Evolutionary conservation across 164 flowering plant genomes (phyloP).

Genomic region (Cinnamomum micranthum): DNA sequence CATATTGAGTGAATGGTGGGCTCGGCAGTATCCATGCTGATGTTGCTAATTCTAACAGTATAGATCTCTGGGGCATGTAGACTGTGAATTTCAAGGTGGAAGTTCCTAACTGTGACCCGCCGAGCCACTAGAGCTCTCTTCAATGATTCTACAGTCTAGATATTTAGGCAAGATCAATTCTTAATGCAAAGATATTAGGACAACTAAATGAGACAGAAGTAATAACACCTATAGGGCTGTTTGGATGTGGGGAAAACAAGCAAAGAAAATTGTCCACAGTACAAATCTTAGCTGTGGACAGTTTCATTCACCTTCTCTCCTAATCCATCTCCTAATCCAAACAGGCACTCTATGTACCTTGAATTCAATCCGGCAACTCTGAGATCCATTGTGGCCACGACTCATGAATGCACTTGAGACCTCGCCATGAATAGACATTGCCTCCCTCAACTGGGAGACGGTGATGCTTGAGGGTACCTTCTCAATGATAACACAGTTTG

Average conservation of each 20-base stretch:
- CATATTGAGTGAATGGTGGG: conserved; percentile 29
- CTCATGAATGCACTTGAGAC: conserved; percentile 19
- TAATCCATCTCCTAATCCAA: no score
- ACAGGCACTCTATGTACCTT: conserved; percentile 13
- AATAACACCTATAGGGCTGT: no score
- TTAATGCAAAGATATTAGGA: background rate
- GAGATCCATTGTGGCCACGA: conserved; percentile 12
- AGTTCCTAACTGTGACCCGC: conserved; percentile 10
- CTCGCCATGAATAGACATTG: conserved; percentile 21
- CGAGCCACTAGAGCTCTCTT: conserved; percentile 24
- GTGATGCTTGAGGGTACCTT: conserved; percentile 23
- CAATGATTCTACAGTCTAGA: conserved; percentile 29
- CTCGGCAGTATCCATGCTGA: conserved; percentile 24
- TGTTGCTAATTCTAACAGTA: conserved; percentile 28
- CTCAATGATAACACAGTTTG: conserved; percentile 19
- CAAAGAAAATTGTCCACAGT: no score
- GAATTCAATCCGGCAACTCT: conserved; percentile 20
- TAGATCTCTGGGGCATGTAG: conserved; percentile 9
- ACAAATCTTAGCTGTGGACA: no score
- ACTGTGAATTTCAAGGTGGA: conserved; percentile 17
- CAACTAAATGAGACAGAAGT: background rate
- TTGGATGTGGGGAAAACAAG: no score
- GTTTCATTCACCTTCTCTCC: no score
- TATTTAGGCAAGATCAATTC: conserved; percentile 1
- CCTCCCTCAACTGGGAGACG: conserved; percentile 19